A percentile compares a stretch with the other conserved stretches of the same genome.
Conservation (phyloP, 345 rosid genomes). For the Brassica juncea region DNA sequence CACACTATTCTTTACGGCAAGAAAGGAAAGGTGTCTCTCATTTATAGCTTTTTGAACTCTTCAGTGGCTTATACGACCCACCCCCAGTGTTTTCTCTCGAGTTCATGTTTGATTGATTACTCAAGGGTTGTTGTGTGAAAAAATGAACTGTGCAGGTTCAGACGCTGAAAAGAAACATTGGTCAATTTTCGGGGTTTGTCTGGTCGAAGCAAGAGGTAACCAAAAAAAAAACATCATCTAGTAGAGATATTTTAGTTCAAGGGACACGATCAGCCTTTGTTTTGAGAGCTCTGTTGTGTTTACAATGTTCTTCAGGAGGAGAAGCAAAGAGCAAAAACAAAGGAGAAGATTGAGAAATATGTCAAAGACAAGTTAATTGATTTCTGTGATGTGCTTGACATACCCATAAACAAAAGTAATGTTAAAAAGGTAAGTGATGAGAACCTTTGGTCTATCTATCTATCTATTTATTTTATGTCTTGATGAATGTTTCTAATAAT, state of each 20-base stretch:
- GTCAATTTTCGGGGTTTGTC: conserved; percentile 90
- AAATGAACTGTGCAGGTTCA: conserved; percentile 55
- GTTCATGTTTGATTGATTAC: conserved; percentile 16
- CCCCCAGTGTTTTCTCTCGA: neutral
- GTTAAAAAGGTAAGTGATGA: conserved; percentile 62
- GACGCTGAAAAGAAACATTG: conserved; percentile 75
- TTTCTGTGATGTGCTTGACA: conserved; percentile 89
- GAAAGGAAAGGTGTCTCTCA: conserved; percentile 76
- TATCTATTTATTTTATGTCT: conserved; percentile 5
- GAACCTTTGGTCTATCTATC: neutral
- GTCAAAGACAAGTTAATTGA: conserved; percentile 84
- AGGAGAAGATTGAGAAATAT: conserved; percentile 88
- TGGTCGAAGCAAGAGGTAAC: conserved; percentile 84
- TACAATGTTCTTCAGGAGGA: conserved; percentile 50
- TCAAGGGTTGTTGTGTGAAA: conserved; percentile 29
- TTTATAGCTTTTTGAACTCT: neutral
- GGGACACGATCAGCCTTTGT: neutral
- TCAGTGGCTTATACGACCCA: neutral
- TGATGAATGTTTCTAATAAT: neutral
- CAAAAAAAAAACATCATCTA: neutral
- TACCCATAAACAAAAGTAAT: conserved; percentile 65
- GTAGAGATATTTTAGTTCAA: neutral
- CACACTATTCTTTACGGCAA: conserved; percentile 85
- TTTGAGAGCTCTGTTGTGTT: conserved; percentile 14
- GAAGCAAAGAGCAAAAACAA: conserved; percentile 75